Base-by-base conservation (phyloP, 257 asterid genomes). In the Verbascum thapsus region DNA sequence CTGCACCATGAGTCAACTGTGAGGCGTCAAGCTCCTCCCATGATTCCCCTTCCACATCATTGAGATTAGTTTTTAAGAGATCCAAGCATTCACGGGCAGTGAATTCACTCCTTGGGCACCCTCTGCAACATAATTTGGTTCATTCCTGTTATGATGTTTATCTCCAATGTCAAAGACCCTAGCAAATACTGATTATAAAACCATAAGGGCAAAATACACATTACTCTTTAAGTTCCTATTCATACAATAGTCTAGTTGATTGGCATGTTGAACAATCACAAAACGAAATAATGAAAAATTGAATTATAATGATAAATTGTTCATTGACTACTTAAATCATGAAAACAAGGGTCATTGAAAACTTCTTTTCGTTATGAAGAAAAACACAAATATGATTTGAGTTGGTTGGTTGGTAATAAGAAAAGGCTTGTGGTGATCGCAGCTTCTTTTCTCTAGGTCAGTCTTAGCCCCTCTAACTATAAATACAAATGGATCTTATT, bases 1-100 rank as follows among this genome's bases (percentile, higher is more conserved):
- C 79, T 16, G 96, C 86, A 72, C 81, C 83, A 5, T 62, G 85
- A 45, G 78, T 63, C 56, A 92, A 73, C 40, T 85, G 87, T 20
- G 59, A 63, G 40, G 85, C 55, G 53, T 87, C 97, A 42, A 92
- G 90, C 69, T 92, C 99, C 85, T 92, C 99, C 99, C 99, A 92
- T 8, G 99, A 89, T 53, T 92, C 99, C 43, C 91, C 95, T 43
- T 64, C 91, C 23, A 74, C 74, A 26, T 79, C 73, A 19, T 74
- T 78, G 68, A 92, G 79, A 64, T 40, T 69, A 48, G 97, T 95
- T 72, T 84, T 85, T 74, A 92, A 76, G 69, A 83, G 76, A 67
- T 75, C 10, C 67, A 76, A 67, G 80, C 92, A 89, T 72, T 85
- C 74, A 17, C 85, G 88, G 18, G 95, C 99, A 58, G 77, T 75